These are phyloP conservation scores for Rhodotorula glutinis DNA, from an alignment of 1,284 basidiomycete genomes.

Conservation along the genomic window DNA sequence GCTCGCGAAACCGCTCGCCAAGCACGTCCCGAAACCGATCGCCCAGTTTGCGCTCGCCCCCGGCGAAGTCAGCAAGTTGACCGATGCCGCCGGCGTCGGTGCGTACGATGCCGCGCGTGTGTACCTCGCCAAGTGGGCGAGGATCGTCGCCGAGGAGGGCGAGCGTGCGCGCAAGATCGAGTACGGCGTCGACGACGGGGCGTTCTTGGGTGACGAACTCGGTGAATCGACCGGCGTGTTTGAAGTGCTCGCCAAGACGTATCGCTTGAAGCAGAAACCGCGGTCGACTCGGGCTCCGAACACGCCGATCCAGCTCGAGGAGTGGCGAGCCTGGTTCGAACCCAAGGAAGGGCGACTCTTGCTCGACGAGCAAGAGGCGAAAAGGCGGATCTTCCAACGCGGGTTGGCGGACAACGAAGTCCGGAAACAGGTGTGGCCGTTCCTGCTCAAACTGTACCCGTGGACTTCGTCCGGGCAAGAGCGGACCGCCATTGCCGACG, in stretches of 20 bases:
- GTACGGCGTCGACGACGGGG: slow-evolving; percentile 47
- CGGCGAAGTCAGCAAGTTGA: slow-evolving; percentile 33
- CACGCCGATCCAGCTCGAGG: slow-evolving; percentile 63
- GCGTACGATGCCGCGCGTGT: slow-evolving; percentile 88
- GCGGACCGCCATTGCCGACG: slow-evolving; percentile 55
- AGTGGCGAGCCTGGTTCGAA: slow-evolving; percentile 69
- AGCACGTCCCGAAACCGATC: slow-evolving; percentile 87
- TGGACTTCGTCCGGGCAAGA: slow-evolving; percentile 59
- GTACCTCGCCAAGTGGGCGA: slow-evolving; percentile 94
- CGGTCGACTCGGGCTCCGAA: slow-evolving; percentile 46
- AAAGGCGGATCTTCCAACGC: slow-evolving; percentile 68
- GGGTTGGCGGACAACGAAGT: slow-evolving; percentile 60
- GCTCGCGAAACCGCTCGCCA: slow-evolving; percentile 86
- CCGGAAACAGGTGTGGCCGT: slow-evolving; percentile 79
- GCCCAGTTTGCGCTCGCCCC: slow-evolving; percentile 65
- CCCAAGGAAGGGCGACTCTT: slow-evolving; percentile 62
- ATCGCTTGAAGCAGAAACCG: slow-evolving; percentile 36
- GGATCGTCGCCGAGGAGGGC: slow-evolving; percentile 92
- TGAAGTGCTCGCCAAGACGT: slow-evolving; percentile 61
- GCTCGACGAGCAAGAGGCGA: slow-evolving; percentile 66
- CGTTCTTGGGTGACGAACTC: slow-evolving; percentile 59
- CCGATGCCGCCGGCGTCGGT: slow-evolving; percentile 72
- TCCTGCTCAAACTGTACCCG: slow-evolving; percentile 74
- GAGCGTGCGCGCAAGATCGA: slow-evolving; percentile 76
- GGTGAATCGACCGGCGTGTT: slow-evolving; percentile 73